phyloP scores from a whole-genome alignment of 1,284 basidiomycete species.

The Polyporus tsugae region DNA sequence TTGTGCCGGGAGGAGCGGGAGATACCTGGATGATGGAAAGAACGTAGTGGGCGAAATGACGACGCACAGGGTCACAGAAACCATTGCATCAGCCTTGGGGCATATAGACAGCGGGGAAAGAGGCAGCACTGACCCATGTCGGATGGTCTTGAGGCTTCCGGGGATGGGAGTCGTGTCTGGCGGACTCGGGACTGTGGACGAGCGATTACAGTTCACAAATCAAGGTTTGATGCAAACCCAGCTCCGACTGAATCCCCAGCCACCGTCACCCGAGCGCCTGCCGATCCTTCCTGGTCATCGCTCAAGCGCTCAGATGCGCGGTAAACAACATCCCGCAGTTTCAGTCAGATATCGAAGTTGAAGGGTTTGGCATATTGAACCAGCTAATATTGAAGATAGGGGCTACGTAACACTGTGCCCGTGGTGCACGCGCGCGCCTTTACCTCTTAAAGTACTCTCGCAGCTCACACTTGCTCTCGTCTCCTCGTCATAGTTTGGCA shows the following conservation, averaged over 20 bases:
- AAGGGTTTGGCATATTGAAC: too few relatives aligned
- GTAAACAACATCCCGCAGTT: too few relatives aligned
- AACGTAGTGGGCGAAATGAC: not conserved
- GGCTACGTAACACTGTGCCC: too few relatives aligned
- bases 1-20: conserved; percentile 95
- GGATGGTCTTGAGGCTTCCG: conserved; percentile 47
- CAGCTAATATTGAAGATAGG: too few relatives aligned
- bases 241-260: conserved; percentile 37
- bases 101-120: not conserved
- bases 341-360: too few relatives aligned
- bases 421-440: too few relatives aligned
- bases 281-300: too few relatives aligned
- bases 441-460: too few relatives aligned
- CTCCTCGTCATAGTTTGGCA: too few relatives aligned
- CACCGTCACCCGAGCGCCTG: conserved; percentile 9
- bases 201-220: conserved; percentile 42
- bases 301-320: too few relatives aligned
- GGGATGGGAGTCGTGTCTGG: conserved; percentile 37
- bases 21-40: conserved; percentile 70
- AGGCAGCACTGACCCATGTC: conserved; percentile 47
- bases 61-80: conserved; percentile 9
- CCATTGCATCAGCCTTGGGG: conserved; percentile 13
- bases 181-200: conserved; percentile 39
- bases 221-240: conserved; percentile 39
- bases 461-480: too few relatives aligned